These are phyloP conservation scores for Alnus rubra DNA, from an alignment of 306 rosid species.

Conservation along the genomic window DNA sequence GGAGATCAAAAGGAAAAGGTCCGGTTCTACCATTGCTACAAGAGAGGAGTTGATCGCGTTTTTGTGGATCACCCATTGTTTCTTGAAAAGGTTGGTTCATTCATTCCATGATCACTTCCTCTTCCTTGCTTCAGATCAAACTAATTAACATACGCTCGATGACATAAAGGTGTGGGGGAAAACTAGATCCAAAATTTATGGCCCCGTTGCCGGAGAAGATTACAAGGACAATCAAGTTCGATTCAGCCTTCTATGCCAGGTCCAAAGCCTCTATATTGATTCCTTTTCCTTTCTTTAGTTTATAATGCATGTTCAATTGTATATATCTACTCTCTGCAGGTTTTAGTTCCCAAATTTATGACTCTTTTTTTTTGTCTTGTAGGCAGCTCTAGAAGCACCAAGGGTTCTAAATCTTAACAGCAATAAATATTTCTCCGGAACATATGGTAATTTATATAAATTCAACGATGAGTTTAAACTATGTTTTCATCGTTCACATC, in stretches of 20 bases:
- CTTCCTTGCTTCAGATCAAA: not conserved
- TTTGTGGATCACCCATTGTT: slow-evolving; percentile 74
- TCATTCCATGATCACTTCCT: not conserved
- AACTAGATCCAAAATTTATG: slow-evolving; percentile 69
- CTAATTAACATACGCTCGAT: slow-evolving; percentile 4
- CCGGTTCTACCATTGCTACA: slow-evolving; percentile 71
- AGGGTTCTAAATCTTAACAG: slow-evolving; percentile 57
- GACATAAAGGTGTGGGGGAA: slow-evolving; percentile 75
- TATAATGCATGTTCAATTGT: not conserved
- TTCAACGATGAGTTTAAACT: too few relatives aligned
- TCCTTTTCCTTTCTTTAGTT: slow-evolving; percentile 2
- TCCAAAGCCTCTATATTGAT: slow-evolving; percentile 22
- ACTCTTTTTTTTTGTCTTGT: slow-evolving; percentile 28
- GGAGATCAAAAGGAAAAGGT: slow-evolving; percentile 57
- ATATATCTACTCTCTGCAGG: not conserved
- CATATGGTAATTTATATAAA: slow-evolving; percentile 51
- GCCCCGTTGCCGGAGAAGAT: slow-evolving; percentile 65
- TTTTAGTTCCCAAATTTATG: not conserved
- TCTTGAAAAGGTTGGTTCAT: slow-evolving; percentile 64
- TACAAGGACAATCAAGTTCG: slow-evolving; percentile 66
- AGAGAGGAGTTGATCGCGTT: slow-evolving; percentile 81
- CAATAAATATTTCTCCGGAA: slow-evolving; percentile 66
- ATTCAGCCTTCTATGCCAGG: slow-evolving; percentile 76
- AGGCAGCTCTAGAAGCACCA: slow-evolving; percentile 85
- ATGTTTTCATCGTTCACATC: not conserved